These are phyloP conservation scores for Fusarium citri DNA, from an alignment of 2,329 filamentous ascomycete genomes.

Conservation along the genomic window DNA sequence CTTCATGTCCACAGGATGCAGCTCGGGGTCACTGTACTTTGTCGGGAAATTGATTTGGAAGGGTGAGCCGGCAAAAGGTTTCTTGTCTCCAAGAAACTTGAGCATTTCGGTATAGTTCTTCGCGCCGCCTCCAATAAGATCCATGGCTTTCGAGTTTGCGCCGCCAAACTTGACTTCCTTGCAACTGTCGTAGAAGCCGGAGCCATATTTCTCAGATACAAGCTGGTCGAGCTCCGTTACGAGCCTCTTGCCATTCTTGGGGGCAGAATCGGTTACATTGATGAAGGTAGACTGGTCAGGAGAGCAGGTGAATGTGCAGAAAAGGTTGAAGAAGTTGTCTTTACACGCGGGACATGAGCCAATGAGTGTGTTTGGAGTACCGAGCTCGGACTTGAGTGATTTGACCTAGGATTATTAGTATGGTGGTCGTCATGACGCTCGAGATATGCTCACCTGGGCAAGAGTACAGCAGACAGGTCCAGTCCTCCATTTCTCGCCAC, in stretches of 20 bases:
- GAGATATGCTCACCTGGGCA: conserved; percentile 72
- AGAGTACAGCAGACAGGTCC: conserved; percentile 86
- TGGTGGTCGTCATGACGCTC: conserved; percentile 19
- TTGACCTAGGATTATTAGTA: conserved; percentile 68
- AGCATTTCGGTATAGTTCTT: conserved; percentile 89
- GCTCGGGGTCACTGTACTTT: conserved; percentile 71
- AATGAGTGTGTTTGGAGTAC: conserved; percentile 88
- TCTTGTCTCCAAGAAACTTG: conserved; percentile 93
- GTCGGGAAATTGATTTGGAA: conserved; percentile 97
- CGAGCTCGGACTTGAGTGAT: conserved; percentile 83
- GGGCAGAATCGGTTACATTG: conserved; percentile 83
- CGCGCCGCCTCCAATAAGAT: conserved; percentile 94
- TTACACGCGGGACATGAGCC: conserved; percentile 96
- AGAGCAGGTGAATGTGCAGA: conserved; percentile 98
- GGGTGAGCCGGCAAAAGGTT: conserved; percentile 83
- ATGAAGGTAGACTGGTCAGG: conserved; percentile 95
- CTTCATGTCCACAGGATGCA: conserved; percentile 76
- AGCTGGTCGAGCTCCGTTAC: conserved; percentile 93
- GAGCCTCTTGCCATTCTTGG: conserved; percentile 69
- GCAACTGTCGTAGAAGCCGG: conserved; percentile 94
- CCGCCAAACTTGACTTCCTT: conserved; percentile 99
- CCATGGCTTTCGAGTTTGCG: conserved; percentile 92
- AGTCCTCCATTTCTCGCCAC: conserved; percentile 86
- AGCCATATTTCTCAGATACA: conserved; percentile 84
- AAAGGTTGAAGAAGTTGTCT: conserved; percentile 97